Evolutionary conservation across 169 alveolate species (phyloP).

Genomic region (Plasmodium sp.): DNA sequence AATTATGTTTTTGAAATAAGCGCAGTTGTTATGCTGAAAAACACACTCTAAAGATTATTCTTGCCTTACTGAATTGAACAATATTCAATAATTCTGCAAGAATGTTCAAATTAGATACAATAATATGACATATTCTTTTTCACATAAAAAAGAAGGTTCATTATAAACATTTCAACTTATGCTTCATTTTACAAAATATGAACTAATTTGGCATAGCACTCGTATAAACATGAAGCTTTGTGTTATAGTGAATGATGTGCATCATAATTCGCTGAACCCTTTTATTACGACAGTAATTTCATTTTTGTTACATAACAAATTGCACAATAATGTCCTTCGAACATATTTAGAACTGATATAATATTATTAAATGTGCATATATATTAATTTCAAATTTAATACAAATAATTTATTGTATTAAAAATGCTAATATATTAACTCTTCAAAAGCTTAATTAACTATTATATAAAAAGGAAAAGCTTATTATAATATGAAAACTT

Average conservation of each 20-base stretch:
- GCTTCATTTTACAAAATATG: neutral
- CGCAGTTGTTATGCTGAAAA: neutral
- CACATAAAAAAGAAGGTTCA: neutral
- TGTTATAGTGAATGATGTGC: neutral
- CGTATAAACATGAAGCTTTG: neutral
- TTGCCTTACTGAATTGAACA: neutral
- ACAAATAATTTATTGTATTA: neutral
- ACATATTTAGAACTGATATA: neutral
- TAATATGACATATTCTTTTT: neutral
- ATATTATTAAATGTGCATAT: neutral
- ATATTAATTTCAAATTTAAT: neutral
- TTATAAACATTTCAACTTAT: neutral
- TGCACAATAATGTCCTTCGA: neutral
- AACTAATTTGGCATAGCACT: neutral
- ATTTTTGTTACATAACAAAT: neutral
- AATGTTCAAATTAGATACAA: neutral
- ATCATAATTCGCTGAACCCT: neutral
- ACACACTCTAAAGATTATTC: neutral
- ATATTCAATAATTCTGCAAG: neutral
- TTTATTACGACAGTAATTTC: neutral
- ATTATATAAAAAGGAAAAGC: neutral
- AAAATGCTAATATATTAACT: neutral
- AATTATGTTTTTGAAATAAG: neutral
- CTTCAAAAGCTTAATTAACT: neutral
- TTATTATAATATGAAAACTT: neutral